phyloP scores from a whole-genome alignment of 768 basidiomycete species.

The Tricholoma terreum region DNA sequence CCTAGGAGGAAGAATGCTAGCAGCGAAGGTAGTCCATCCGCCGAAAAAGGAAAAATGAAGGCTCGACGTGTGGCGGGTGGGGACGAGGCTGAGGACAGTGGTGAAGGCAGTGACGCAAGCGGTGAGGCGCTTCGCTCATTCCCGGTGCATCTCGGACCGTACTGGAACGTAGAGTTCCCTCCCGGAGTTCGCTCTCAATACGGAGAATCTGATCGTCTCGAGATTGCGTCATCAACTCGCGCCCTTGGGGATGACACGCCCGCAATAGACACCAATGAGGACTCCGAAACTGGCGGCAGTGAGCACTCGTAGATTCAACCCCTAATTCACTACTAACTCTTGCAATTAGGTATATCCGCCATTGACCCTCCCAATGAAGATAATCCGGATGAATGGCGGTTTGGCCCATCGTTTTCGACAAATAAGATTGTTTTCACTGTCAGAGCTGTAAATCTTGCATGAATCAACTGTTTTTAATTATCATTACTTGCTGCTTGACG shows the following conservation, averaged over 20 bases:
- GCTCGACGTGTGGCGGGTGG: not conserved
- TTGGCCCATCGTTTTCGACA: not conserved
- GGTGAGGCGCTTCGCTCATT: not conserved
- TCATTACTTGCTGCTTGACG: too few relatives aligned
- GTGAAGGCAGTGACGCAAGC: not conserved
- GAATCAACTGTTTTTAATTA: too few relatives aligned
- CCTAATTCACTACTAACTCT: too few relatives aligned
- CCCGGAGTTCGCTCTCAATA: not conserved
- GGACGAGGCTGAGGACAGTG: not conserved
- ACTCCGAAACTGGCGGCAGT: not conserved
- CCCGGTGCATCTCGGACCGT: too few relatives aligned
- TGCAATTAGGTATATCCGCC: not conserved
- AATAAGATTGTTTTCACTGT: conserved; percentile 1
- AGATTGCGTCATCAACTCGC: not conserved
- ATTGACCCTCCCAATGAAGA: not conserved
- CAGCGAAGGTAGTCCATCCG: not conserved
- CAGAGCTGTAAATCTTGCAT: too few relatives aligned
- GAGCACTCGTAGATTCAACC: not conserved
- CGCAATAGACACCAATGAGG: not conserved
- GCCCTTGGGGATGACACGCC: not conserved
- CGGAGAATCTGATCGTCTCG: not conserved
- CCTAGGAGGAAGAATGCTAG: not conserved
- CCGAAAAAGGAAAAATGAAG: not conserved
- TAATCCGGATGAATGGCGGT: too few relatives aligned
- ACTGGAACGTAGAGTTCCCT: not conserved